Evolutionary conservation across 2,329 filamentous ascomycete species (phyloP), one percentile per base, ranked within the genome.

Genomic region (Scolecobasidium constrictum): DNA sequence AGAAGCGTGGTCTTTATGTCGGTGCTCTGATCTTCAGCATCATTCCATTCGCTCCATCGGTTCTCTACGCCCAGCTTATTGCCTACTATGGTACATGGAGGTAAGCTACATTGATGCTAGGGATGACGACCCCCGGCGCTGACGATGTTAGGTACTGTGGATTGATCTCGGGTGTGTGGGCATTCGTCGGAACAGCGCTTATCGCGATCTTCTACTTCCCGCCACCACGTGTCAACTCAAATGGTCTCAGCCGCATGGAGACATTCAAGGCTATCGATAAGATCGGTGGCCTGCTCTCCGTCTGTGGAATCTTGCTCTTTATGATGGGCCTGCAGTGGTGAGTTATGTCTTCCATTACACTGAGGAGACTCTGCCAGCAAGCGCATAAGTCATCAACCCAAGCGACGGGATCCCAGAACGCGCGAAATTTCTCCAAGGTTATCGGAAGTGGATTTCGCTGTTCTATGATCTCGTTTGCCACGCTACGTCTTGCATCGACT

Each of bases 1-100:
- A 69, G 11, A 74, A 78, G 58, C 68, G 78, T 37, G 77, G 74
- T 13, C 67, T 66, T 51, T 79, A 79, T 52, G 69, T 78, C 18
- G 70, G 72, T 6, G 55, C 66, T 2, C 57, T 80, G n/a, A 69
- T 77, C 38, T 69, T 76, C 50, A 74, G 69, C 39, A 74, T 78
- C 43, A 48, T 76, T 3, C 75, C 74, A 1, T 77, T 78, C 53
- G 67, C 67, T 39, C 73, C 75, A 1, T 71, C 72, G 3, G 73
- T 75, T 1, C 57, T 79, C 17, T 78, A 69, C 60, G 73, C 63
- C 20, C 73, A 78, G 53, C 60, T 77, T 56, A 67, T 71, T 26
- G 59, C 67, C 4, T 51, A 52, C 18, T 49, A 62, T 41, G 54
- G 61, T 2, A 59, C 52, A 33, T 75, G 72, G 70, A 57, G 72